Base-by-base conservation (phyloP, 2,329 filamentous ascomycete genomes). In the Trichoderma afroharzianum region DNA sequence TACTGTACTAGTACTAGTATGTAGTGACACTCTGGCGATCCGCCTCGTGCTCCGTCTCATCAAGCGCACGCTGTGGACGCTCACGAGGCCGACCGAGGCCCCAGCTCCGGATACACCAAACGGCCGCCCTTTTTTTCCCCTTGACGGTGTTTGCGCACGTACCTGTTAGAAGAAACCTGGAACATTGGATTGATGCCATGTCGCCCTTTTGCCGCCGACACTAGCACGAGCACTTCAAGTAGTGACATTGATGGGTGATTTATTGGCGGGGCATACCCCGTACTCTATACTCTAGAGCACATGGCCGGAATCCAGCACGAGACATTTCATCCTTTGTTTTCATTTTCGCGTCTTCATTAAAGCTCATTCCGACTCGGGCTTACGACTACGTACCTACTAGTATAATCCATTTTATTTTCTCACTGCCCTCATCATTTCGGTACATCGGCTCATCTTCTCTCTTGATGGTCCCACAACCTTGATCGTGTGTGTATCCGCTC, bases 21-120 rank as follows among this genome's bases (percentile, higher is more conserved):
- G 43, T 21, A 50, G 43, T 50, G 43, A 6, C 21, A 53, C 47
- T 24, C 21, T 24, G 11, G 21, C 11, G 15, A 47, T n/a, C 61
- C 21, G 50, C 24, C 53, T 59, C 9, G 64, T 69, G 64, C 64
- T 57, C 43, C 43, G 58, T 70, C 67, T 70, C 67, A 70, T 63
- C 21, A 70, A 63, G 67, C 58, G 67, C 67, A 62, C 58, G 15
- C n/a, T 61, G 24, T 61, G 53, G 63, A n/a, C 62, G 62, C 63
- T 58, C 50, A 43, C n/a, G 63, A 30, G 24, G 36, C 64, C 36
- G 53, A 43, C 18, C 33, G 26, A 68, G 53, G 50, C 36, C 66
- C 64, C 64, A 59, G 64, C 36, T 21, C 39, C 64, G n/a, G 50
- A 68, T 47, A 32, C 53, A 59, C 53, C 64, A 61, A 36, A 63